Evolutionary conservation across 2,329 filamentous ascomycete species (phyloP).

Genomic region (Tolypocladium tundrense): DNA sequence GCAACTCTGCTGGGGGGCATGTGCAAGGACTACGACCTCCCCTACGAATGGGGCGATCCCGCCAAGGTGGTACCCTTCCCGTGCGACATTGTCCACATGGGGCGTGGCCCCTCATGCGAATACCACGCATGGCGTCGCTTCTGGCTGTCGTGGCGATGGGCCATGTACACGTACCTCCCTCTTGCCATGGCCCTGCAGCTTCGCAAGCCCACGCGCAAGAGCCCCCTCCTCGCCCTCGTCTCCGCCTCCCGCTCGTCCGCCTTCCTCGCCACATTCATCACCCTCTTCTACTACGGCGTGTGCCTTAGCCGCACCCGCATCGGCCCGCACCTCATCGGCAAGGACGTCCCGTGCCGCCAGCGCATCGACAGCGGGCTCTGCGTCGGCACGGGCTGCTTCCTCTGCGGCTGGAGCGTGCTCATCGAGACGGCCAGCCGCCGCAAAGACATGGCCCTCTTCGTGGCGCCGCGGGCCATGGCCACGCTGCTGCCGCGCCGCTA

Average conservation of each 20-base stretch:
- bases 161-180: constrained; percentile 67
- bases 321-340: constrained; percentile 58
- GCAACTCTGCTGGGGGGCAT: constrained; percentile 58
- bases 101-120: constrained; percentile 63
- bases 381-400: constrained; percentile 58
- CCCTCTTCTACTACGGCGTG: constrained; percentile 75
- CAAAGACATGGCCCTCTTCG: constrained; percentile 71
- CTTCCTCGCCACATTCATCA: constrained; percentile 69
- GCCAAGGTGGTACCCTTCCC: constrained; percentile 60
- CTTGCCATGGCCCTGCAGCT: constrained; percentile 59
- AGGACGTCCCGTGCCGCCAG: constrained; percentile 34
- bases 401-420: constrained; percentile 77
- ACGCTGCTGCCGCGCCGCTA: constrained; percentile 67
- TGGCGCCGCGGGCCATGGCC: constrained; percentile 66
- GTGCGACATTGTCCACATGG: constrained; percentile 79
- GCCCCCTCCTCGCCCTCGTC: constrained; percentile 41
- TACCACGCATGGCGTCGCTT: constrained; percentile 62
- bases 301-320: constrained; percentile 66
- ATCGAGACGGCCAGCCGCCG: constrained; percentile 56
- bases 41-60: constrained; percentile 64
- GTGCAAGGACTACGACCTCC: constrained; percentile 61
- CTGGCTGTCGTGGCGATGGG: constrained; percentile 58
- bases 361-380: constrained; percentile 54
- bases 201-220: constrained; percentile 31
- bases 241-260: constrained; percentile 62